phyloP scores from a whole-genome alignment of 306 rosid genomes.

The Pyrus communis region DNA sequence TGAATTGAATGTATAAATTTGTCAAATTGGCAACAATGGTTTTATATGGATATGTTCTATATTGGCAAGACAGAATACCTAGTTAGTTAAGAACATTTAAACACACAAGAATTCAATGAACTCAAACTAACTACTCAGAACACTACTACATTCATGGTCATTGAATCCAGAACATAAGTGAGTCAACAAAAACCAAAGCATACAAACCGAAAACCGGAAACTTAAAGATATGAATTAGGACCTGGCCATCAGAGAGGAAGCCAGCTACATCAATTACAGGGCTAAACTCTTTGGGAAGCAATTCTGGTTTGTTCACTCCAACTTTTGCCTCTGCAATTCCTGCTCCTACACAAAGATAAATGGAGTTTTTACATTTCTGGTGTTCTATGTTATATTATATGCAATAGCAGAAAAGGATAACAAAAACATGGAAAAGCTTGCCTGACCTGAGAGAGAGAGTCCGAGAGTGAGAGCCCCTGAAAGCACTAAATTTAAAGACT shows the following conservation, averaged over 20 bases:
- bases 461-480: constrained; percentile 67
- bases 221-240: not conserved
- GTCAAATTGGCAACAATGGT: no score
- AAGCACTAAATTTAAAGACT: constrained; percentile 48
- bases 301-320: constrained; percentile 86
- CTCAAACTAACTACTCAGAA: no score
- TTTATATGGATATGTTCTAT: no score
- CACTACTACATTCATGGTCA: no score
- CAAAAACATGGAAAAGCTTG: not conserved
- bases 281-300: constrained; percentile 77
- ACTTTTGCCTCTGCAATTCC: constrained; percentile 60
- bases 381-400: not conserved
- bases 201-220: not conserved
- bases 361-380: not conserved
- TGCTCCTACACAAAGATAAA: constrained; percentile 26
- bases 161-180: no score
- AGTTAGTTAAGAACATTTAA: no score
- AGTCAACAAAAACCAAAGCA: not conserved
- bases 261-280: constrained; percentile 96
- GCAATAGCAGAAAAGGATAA: not conserved
- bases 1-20: no score
- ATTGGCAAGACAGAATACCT: no score
- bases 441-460: constrained; percentile 68
- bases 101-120: no score
- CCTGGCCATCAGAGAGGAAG: constrained; percentile 96